Base-by-base conservation (phyloP, 371 early-diverging fungal species). In the Sporodiniella umbellata region DNA sequence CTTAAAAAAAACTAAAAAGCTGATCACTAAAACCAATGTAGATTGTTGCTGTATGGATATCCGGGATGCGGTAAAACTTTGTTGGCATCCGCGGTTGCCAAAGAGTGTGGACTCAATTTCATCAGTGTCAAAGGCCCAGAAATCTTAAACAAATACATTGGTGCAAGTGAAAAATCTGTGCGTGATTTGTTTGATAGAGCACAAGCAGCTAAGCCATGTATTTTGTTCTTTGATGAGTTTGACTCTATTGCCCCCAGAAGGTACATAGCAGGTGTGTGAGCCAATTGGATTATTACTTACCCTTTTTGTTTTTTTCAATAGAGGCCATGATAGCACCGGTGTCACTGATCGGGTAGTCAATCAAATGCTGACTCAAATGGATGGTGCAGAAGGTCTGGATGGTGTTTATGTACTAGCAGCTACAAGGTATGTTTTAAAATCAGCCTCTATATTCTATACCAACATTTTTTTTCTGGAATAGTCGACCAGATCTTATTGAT, bases 401-500 rank as follows among this genome's bases (percentile, higher is more conserved):
- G 93, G 92, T 28, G 93, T 96, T 17, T 94, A 89, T 67, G 93
- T 94, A 0, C 76, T 99, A 26, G 97, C 95, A 15, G 96, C 97
- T 0, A 99, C 97, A 8, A 94, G 93, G 77, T 81, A 74, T 24
- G 28, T 42, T 28, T 10, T 10, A 4, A 28, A 28, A 7, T 10
- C 4, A 7, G 30, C 4, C 30, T 10, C 30, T 28, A 7, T 4
- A 28, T 7, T 7, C 30, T 44, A 60, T 23, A 43, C 14, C 22
- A 53, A 2, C 1, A 56, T 52, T 14, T 55, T 47, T 8, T 40
- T 44, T 40, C 19, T 4, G 44, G 7, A 39, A 40, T 67, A 99
- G 99, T 74, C 91, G 96, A n/a, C 98, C 99, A 25, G 99, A 99
- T 62, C 83, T 98, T n/a, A 87, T 99, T 48, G 99, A 99, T 71